Conservation (phyloP, 441 rosid genomes). For the Eruca vesicaria region DNA sequence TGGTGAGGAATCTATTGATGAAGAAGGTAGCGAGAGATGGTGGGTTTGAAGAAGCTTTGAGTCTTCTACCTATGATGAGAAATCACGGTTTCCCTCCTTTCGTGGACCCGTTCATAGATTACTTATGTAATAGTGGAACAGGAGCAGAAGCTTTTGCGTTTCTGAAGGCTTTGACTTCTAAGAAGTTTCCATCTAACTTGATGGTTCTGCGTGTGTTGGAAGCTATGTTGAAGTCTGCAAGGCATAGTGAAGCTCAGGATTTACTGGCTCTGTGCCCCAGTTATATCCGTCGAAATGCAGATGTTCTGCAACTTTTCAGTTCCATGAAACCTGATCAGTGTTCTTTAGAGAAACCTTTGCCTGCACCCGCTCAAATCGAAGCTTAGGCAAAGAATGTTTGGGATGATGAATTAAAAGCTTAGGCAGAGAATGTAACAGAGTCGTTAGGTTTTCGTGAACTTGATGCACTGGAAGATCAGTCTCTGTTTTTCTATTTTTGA, state of each 20-base stretch:
- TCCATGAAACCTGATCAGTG: conserved; percentile 43
- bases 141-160: conserved; percentile 59
- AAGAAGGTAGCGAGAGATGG: conserved; percentile 56
- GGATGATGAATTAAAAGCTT: not conserved
- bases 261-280: conserved; percentile 68
- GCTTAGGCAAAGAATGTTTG: not conserved
- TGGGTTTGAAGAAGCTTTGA: conserved; percentile 66
- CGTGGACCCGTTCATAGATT: conserved; percentile 60
- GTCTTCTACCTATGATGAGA: conserved; percentile 65
- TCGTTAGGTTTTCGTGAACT: not conserved
- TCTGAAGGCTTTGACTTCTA: conserved; percentile 54
- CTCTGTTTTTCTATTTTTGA: not conserved
- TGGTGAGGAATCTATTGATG: conserved; percentile 60
- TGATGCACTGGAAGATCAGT: not conserved
- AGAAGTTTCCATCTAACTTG: conserved; percentile 68
- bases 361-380: conserved; percentile 10
- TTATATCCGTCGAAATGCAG: conserved; percentile 63
- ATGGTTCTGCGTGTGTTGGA: conserved; percentile 68
- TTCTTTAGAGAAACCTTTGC: conserved; percentile 18
- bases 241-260: conserved; percentile 72
- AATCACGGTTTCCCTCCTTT: conserved; percentile 71
- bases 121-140: conserved; percentile 63
- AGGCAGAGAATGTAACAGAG: not conserved
- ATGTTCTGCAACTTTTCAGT: conserved; percentile 70
- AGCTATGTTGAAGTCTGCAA: conserved; percentile 62